Conservation (phyloP, 228 moss, liverwort and hornwort species). For the Sphagnum magellanicum region DNA sequence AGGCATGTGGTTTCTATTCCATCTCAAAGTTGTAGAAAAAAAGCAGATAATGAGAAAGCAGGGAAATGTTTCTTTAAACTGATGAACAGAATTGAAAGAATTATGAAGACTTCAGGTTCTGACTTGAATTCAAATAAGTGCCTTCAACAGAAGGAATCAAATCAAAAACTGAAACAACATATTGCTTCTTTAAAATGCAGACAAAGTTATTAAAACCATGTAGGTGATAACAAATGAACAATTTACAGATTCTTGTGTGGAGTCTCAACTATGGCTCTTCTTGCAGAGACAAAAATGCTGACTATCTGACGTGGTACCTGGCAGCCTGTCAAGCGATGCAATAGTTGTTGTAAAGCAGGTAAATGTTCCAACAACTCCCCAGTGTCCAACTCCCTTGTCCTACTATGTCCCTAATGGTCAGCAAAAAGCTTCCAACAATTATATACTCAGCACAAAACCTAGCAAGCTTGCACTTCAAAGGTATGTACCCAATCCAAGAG, state of each 20-base stretch:
- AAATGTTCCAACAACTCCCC: slow-evolving; percentile 88
- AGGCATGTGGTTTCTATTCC: no score
- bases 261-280: background rate
- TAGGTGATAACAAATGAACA: background rate
- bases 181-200: no score
- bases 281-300: background rate
- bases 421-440: background rate
- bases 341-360: slow-evolving; percentile 94
- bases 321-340: slow-evolving; percentile 92
- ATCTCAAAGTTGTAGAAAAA: no score
- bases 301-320: slow-evolving; percentile 35
- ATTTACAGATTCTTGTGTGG: background rate
- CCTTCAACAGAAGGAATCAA: no score
- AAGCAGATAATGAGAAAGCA: no score
- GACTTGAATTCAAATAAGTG: no score
- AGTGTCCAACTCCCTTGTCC: slow-evolving; percentile 91
- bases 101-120: no score
- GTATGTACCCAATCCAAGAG: no score
- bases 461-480: background rate
- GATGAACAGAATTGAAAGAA: no score
- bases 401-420: slow-evolving; percentile 79
- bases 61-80: no score
- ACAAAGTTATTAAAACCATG: no score
- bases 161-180: no score
- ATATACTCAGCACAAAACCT: background rate